A percentile compares a stretch with the other conserved stretches of the same genome.
Evolutionary conservation across 1,139 yeast species (phyloP).

Genomic region (Saccharomyces hybrid): DNA sequence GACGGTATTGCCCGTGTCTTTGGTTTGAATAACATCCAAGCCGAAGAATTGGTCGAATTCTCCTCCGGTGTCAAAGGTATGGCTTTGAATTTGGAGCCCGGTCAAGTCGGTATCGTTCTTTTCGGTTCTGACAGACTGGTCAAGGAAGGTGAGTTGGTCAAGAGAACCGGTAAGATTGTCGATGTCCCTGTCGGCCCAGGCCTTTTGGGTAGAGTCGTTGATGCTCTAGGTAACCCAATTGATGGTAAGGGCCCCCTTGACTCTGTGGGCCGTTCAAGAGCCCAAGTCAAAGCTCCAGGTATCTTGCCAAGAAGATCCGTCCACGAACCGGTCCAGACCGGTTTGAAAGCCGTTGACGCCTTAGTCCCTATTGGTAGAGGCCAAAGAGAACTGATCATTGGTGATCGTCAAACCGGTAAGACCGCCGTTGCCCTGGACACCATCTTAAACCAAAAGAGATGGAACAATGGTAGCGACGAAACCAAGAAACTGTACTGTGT

Average conservation of each 20-base stretch:
- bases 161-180: conserved; percentile 99
- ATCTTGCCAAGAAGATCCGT: conserved; percentile 98
- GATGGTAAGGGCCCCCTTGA: conserved; percentile 99
- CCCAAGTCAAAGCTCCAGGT: conserved; percentile 99
- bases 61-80: conserved; percentile 99
- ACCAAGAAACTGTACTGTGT: conserved; percentile 98
- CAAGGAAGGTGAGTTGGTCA: conserved; percentile 99
- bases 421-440: conserved; percentile 98
- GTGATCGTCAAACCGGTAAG: conserved; percentile 99
- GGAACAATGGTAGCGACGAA: conserved; percentile 94
- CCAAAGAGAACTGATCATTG: conserved; percentile 99
- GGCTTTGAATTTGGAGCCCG: conserved; percentile 99
- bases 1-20: conserved; percentile 99
- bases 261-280: conserved; percentile 79
- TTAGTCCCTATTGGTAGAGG: conserved; percentile 99
- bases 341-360: conserved; percentile 98
- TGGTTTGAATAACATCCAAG: conserved; percentile 99
- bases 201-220: conserved; percentile 98
- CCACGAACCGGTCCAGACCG: conserved; percentile 99
- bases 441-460: conserved; percentile 97
- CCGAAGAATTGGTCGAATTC: conserved; percentile 99
- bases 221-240: conserved; percentile 98
- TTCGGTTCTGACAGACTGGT: conserved; percentile 98
- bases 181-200: conserved; percentile 99
- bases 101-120: conserved; percentile 99